Conservation (phyloP, 2,329 filamentous ascomycete species). For the Phyllosticta capitalensis region DNA sequence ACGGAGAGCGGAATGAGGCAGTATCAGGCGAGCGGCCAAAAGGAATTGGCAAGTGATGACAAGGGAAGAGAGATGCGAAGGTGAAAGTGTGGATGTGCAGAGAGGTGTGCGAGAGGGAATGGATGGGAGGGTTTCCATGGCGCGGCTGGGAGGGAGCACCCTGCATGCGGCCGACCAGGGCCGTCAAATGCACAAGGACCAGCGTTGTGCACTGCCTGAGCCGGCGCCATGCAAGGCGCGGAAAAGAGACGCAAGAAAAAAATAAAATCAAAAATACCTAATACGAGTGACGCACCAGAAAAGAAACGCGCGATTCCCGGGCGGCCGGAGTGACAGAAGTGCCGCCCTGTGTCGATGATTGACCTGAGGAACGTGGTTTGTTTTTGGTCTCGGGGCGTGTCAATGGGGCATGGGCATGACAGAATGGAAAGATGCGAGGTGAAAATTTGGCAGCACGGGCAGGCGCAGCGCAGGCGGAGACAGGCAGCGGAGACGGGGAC, state of each 20-base stretch:
- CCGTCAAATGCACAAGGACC: constrained; percentile 8
- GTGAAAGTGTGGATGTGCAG: not conserved
- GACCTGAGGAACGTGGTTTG: not conserved
- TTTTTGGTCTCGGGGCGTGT: too few relatives aligned
- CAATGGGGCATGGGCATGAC: not conserved
- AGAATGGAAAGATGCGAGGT: not conserved
- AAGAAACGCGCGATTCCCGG: not conserved
- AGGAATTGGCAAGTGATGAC: not conserved
- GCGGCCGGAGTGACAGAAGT: not conserved
- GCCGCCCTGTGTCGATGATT: not conserved
- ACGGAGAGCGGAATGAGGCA: not conserved
- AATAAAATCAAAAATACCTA: not conserved
- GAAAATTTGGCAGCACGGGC: not conserved
- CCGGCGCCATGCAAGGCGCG: constrained; percentile 1
- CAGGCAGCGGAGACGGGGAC: not conserved
- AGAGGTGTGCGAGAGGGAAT: constrained; percentile 2
- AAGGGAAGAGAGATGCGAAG: not conserved
- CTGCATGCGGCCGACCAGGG: constrained; percentile 7
- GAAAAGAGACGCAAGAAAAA: not conserved
- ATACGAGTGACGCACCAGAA: constrained; percentile 9
- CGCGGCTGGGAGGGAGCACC: constrained; percentile 7
- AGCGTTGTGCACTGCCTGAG: not conserved
- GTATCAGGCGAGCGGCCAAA: not conserved
- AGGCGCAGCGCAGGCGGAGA: not conserved
- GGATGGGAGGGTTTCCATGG: constrained; percentile 8